phyloP scores from a whole-genome alignment of 2,329 filamentous ascomycete genomes.

The Aspergillus ustus region DNA sequence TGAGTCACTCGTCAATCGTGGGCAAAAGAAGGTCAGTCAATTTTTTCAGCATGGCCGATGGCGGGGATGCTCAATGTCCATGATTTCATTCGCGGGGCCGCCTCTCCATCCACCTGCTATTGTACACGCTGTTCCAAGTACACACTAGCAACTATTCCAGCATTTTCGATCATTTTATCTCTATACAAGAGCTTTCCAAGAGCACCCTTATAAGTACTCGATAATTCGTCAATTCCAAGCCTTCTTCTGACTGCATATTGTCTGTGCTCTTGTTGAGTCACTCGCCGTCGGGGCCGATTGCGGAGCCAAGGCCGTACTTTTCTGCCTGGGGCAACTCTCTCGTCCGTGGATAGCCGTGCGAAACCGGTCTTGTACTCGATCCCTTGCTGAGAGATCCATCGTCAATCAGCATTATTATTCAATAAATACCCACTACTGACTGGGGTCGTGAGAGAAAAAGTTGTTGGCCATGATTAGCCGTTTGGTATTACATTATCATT shows the following conservation, averaged over 20 bases:
- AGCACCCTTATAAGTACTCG: not conserved
- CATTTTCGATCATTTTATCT: not conserved
- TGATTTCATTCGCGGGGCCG: constrained; percentile 5
- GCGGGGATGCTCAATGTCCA: constrained; percentile 8
- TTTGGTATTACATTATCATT: not conserved
- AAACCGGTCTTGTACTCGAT: not conserved
- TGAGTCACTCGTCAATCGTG: constrained; percentile 18
- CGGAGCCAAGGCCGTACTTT: constrained; percentile 1
- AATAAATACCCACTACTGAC: not conserved
- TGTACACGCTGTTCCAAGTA: not conserved
- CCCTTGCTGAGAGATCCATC: not conserved
- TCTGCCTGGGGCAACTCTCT: not conserved
- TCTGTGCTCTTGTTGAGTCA: constrained; percentile 1
- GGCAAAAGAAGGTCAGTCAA: not conserved
- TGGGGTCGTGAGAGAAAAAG: not conserved
- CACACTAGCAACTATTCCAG: not conserved
- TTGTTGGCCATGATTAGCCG: not conserved
- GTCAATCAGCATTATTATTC: not conserved
- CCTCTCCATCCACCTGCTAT: not conserved
- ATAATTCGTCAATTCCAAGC: not conserved
- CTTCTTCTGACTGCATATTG: not conserved
- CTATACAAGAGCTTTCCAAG: not conserved
- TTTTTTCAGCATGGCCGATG: constrained; percentile 14
- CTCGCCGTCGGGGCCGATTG: constrained; percentile 1
- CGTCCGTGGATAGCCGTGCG: constrained; percentile 1